A percentile compares a stretch with the other conserved stretches of the same genome.
These are phyloP conservation scores for Trypanosoma mega DNA, from an alignment of 208 protist species.

Conservation along the genomic window DNA sequence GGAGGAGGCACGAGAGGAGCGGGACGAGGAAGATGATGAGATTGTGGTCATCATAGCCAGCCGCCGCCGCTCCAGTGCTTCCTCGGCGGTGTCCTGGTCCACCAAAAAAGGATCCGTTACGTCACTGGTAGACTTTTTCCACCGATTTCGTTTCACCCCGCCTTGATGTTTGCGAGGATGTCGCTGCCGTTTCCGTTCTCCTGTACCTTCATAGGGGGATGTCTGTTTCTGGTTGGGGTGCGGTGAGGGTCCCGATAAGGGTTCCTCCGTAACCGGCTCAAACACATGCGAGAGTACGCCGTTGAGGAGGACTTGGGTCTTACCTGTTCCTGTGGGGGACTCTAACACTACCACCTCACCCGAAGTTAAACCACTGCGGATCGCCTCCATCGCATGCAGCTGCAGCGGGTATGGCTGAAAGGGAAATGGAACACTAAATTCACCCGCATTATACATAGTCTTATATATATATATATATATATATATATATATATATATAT, in stretches of 20 bases:
- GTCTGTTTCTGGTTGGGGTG: too few species aligned
- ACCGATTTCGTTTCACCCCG: too few species aligned
- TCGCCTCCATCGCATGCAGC: constrained; percentile 56
- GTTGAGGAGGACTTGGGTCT: constrained; percentile 94
- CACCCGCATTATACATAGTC: constrained; percentile 33
- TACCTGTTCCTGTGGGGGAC: constrained; percentile 95
- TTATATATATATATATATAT: constrained; percentile 32
- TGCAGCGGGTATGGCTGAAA: constrained; percentile 80
- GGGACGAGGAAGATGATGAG: constrained; percentile 15
- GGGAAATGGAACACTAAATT: constrained; percentile 74
- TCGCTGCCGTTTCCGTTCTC: background rate
- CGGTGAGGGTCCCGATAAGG: too few species aligned
- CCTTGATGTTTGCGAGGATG: background rate
- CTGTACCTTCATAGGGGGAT: background rate
- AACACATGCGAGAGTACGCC: constrained; percentile 68
- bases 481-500: constrained; percentile 32
- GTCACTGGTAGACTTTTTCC: too few species aligned
- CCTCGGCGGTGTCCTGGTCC: constrained; percentile 28
- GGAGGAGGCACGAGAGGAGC: constrained; percentile 7
- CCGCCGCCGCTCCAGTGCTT: background rate
- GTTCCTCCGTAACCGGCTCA: constrained; percentile 18
- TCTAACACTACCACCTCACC: constrained; percentile 90
- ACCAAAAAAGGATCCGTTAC: constrained; percentile 38
- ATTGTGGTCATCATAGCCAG: background rate
- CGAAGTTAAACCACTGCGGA: constrained; percentile 45